Conservation (phyloP, 257 asterid species). For the Solanum verrucosum region DNA sequence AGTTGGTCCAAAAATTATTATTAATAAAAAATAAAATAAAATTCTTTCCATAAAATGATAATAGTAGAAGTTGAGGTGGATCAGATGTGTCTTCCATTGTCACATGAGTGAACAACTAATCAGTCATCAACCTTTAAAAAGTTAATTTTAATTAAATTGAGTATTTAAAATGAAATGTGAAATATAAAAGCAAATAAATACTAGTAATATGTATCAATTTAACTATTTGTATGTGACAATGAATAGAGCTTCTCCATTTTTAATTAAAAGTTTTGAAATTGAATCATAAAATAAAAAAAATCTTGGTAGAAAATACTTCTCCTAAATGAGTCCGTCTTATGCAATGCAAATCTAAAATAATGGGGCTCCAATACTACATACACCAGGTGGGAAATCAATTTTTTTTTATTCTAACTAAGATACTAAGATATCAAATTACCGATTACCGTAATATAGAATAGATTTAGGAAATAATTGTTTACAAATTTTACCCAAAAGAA, state of each 20-base stretch:
- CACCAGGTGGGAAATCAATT: background rate
- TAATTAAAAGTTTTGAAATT: too few relatives aligned
- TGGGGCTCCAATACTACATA: too few relatives aligned
- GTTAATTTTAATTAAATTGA: background rate
- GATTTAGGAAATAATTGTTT: background rate
- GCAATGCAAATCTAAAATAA: too few relatives aligned
- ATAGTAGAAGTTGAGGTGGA: background rate
- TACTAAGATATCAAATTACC: too few relatives aligned
- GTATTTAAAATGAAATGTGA: background rate
- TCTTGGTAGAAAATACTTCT: too few relatives aligned
- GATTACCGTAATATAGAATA: background rate
- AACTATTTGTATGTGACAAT: background rate
- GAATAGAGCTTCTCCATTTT: background rate
- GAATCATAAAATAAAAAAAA: too few relatives aligned
- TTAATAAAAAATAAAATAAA: too few relatives aligned
- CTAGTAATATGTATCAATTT: background rate
- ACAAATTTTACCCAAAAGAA: background rate
- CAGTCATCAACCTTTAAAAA: background rate
- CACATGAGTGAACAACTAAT: background rate
- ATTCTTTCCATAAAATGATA: background rate
- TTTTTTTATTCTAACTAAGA: too few relatives aligned
- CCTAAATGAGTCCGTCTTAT: fast-evolving
- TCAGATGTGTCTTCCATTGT: background rate
- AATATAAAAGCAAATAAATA: background rate
- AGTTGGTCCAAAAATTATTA: background rate